Evolutionary conservation across 805 yeast species (phyloP).

Genomic region (Dipodascus albidus): DNA sequence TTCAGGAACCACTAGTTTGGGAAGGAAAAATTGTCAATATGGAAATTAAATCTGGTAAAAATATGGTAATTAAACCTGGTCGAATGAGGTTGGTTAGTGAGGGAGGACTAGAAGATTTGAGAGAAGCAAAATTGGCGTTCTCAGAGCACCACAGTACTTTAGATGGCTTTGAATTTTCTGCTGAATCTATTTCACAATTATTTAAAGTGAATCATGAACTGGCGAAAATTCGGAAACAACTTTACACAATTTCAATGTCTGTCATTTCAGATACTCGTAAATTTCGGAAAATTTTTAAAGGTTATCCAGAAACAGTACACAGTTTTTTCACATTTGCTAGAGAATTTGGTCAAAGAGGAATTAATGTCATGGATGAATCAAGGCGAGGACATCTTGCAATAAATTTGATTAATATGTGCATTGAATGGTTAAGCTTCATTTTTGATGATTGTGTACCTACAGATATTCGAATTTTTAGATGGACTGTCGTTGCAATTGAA

Average conservation of each 20-base stretch:
- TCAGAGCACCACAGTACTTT: constrained; percentile 45
- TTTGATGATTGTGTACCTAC: constrained; percentile 93
- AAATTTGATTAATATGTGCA: constrained; percentile 61
- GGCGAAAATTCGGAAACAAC: constrained; percentile 49
- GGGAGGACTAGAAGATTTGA: constrained; percentile 51
- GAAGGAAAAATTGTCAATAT: constrained; percentile 64
- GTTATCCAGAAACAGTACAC: constrained; percentile 60
- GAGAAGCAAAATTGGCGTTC: constrained; percentile 44
- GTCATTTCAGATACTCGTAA: constrained; percentile 50
- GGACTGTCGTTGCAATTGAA: constrained; percentile 94
- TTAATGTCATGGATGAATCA: constrained; percentile 50
- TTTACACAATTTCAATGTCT: constrained; percentile 54
- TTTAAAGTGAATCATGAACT: constrained; percentile 65
- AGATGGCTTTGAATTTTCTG: constrained; percentile 32
- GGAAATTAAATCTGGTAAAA: constrained; percentile 20
- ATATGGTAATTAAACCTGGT: constrained; percentile 51
- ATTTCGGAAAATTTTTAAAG: constrained; percentile 42
- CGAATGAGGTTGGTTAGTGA: constrained; percentile 56
- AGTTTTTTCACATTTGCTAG: constrained; percentile 65
- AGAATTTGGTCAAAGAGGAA: constrained; percentile 68
- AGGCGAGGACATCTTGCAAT: constrained; percentile 58
- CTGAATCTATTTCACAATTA: constrained; percentile 60
- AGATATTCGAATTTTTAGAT: constrained; percentile 80
- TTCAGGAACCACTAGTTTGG: constrained; percentile 83
- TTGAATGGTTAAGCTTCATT: constrained; percentile 86